phyloP scores from a whole-genome alignment of 495 filamentous ascomycete species.

The Hypoxylon fuscum region DNA sequence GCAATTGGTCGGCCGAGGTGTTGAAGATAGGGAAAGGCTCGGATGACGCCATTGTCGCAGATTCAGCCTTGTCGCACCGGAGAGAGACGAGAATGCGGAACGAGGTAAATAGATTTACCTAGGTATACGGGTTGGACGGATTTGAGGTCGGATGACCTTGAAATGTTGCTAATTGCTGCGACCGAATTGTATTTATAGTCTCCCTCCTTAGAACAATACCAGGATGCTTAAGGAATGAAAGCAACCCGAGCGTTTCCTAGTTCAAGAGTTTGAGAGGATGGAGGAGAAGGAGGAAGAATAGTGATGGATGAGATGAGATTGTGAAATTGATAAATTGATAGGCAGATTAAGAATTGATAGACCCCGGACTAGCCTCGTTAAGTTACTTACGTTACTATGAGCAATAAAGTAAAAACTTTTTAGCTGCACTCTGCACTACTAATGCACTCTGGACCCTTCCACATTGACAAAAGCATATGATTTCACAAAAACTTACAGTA shows the following conservation, averaged over 20 bases:
- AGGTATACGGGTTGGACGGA: conserved; percentile 7
- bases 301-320: background rate
- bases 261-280: background rate
- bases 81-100: background rate
- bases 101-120: background rate
- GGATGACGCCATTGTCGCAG: conserved; percentile 41
- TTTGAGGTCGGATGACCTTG: conserved; percentile 12
- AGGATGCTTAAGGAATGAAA: conserved; percentile 49
- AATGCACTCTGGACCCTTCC: no score
- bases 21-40: conserved; percentile 60
- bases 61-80: conserved; percentile 3
- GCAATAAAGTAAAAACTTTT: conserved; percentile 25
- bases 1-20: conserved; percentile 51
- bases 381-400: no score
- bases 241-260: conserved; percentile 25
- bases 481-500: background rate
- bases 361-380: conserved; percentile 2
- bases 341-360: background rate
- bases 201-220: conserved; percentile 16
- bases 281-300: background rate
- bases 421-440: no score
- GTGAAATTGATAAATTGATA: background rate
- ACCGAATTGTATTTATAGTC: conserved; percentile 7
- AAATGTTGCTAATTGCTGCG: conserved; percentile 16
- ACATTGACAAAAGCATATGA: conserved; percentile 9